Base-by-base conservation (phyloP, 768 basidiomycete species). In the Tylopilus balloui region DNA sequence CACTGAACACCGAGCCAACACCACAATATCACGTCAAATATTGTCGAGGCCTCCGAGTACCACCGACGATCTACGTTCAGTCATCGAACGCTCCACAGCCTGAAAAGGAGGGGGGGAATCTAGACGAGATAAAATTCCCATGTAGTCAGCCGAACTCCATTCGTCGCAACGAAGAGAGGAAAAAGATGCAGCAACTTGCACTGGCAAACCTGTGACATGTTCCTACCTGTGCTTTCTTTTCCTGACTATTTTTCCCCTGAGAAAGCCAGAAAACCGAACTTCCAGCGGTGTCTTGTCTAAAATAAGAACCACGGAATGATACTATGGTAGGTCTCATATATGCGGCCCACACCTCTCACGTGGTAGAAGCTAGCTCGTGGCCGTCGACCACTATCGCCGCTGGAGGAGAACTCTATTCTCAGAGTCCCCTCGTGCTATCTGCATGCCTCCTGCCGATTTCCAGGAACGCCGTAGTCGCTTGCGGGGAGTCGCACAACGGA, bases 391-490 rank as follows among this genome's bases (percentile, higher is more conserved):
- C 24, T 49, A 53, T 52, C 51, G 32, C 44, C 52, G 45, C 63
- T 52, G 45, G 14, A 48, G 31, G 36, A 49, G 37, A 50, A 52
- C 42, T 43, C 39, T 53, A 50, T 65, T 49, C 36, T 23, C 19
- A 45, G 28, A 48, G 40, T 42, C 32, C 28, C 2, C 21, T 11
- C 21, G 12, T 10, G 15, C 20, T 17, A 37, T 14, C 31, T 27
- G 52, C 50, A 46, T 51, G 44, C 52, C 45, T 44, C 36, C 10
- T 28, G n/a, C n/a, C 37, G 54, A 57, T 57, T 51, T 44, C 34
- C 29, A 63, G 53, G 8, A 9, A 48, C 11, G 29, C 44, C 50
- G 46, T 41, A 43, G 19, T 35, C 53, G 42, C 42, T 48, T 36
- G 42, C 38, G 21, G 34, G n/a, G n/a, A n/a, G n/a, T n/a, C n/a